Base-by-base conservation (phyloP, 306 rosid species). In the Castanea sativa region DNA sequence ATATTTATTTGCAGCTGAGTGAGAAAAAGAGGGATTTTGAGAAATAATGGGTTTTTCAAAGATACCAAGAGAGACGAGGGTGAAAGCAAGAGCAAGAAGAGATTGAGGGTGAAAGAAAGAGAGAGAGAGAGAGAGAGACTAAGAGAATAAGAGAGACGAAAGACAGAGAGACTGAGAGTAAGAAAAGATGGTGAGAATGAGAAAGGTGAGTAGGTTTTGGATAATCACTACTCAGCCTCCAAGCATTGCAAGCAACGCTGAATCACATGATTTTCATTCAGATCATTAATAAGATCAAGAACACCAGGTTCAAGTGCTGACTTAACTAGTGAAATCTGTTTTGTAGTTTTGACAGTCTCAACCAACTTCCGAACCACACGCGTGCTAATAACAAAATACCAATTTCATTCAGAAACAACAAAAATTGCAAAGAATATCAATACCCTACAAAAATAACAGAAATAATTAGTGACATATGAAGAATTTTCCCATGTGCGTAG, bases 291-390 rank as follows among this genome's bases (percentile, higher is more conserved):
- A 21, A 93, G 94, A 69, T 86, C 85, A 79, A 93, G 89, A 78
- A 91, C 88, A 73, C 94, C 86, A 4, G 90, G 88, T 76, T 82
- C 87, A 73, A 89, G 90, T 58, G 93, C 89, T 43, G 87, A 75
- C 73, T 71, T 83, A 71, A 91, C 73, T 43, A 85, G 45, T 13
- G 86, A 82, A 51, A 85, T 59, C 59, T 83, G 90, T 4, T 59
- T 79, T n/a, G 68, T 49, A 38, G 74, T 57, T 20, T 59, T 73
- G 55, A 87, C 76, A 20, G 86, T 91, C 87, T 88, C 97, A n/a
- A 91, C 85, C 89, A 91, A 76, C 89, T 91, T 91, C 88, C 89
- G 97, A 25, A 89, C 92, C 78, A 86, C 97, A 14, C 93, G 89
- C 14, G 97, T 87, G 79, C 97, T 91, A 86, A 78, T 30, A 80